Conservation (phyloP, 345 rosid species). For the Eucalyptus lansdowneana region DNA sequence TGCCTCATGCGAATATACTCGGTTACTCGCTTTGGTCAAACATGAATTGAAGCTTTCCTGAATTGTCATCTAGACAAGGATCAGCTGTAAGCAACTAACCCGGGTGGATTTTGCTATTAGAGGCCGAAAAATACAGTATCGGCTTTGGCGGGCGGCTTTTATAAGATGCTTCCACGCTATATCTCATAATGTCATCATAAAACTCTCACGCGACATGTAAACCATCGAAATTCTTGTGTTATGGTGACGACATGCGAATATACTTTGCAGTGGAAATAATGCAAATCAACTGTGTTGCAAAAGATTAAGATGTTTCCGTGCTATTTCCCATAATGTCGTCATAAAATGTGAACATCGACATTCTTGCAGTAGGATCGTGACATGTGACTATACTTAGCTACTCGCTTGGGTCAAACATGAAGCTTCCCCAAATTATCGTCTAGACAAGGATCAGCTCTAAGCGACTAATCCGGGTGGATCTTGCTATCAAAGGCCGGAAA, state of each 20-base stretch:
- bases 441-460: neutral
- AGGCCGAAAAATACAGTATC: neutral
- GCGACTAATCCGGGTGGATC: neutral
- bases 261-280: neutral
- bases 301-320: neutral
- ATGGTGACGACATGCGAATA: neutral
- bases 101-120: neutral
- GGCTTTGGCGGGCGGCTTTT: neutral
- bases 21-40: neutral
- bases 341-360: neutral
- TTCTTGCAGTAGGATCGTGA: accelerated
- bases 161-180: neutral
- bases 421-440: neutral
- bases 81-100: neutral
- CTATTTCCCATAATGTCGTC: neutral
- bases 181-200: neutral
- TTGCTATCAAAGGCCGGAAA: neutral
- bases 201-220: neutral
- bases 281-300: neutral
- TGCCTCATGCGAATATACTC: neutral
- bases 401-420: neutral
- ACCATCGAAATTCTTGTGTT: neutral
- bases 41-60: neutral
- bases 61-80: neutral
- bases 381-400: neutral